Base-by-base conservation (phyloP, 805 yeast genomes). In the Saturnispora quitensis region DNA sequence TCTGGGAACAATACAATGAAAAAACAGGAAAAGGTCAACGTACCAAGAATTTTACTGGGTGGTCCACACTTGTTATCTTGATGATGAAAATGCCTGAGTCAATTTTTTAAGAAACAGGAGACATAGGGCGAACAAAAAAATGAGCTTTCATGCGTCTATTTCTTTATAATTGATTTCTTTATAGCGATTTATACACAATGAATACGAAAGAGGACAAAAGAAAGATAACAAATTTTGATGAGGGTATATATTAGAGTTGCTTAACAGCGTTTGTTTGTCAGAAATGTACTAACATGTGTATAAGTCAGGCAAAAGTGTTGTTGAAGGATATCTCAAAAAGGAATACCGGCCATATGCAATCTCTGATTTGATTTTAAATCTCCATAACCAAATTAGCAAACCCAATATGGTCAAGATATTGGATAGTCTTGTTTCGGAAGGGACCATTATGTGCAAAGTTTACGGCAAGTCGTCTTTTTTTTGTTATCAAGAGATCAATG, bases 1-100 rank as follows among this genome's bases (percentile, higher is more conserved):
- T 87, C 5, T 91, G 89, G 85, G 99, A 93, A 62, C 91, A 89
- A 62, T 93, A 93, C 65, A 82, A 86, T 57, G 91, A 88, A 55
- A 63, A 60, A 13, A 80, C 81, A 8, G 99, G 99, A 1, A 64
- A 68, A 2, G 86, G 89, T 3, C 77, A 78, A 57, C 90, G 97
- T 7, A 90, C 91, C 9, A 83, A 86, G 65, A 91, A 88, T 63
- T 93, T 93, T 69, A 73, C 88, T 42, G 99, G 99, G 2, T 93
- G 99, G 99, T 83, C 97, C 1, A 81, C 95, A 1, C 69, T 89
- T 53, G 85, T 86, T 12, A 79, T 86, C 5, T 73, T 80, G 55
- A 86, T 93, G 62, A 85, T 93, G 91, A 76, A 77, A 51, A 84
- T 86, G 93, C 91, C 93, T 1, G 82, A 77, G 53, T 56, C 47